Evolutionary conservation across 2,329 filamentous ascomycete genomes (phyloP).

Genomic region (Beauveria pseudobassiana): DNA sequence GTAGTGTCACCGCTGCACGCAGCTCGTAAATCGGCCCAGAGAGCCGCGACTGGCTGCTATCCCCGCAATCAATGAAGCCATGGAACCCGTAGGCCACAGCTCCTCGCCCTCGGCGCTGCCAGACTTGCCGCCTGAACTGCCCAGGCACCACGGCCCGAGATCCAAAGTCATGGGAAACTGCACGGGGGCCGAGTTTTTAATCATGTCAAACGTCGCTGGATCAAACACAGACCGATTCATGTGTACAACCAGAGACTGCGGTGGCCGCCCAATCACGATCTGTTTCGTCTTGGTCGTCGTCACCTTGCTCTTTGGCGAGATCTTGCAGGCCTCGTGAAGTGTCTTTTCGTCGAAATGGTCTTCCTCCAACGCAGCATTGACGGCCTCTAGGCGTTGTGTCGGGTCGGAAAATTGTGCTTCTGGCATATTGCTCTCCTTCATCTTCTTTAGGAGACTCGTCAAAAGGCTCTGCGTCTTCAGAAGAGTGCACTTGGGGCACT

Average conservation of each 20-base stretch:
- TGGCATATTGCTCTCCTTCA: slow-evolving; percentile 26
- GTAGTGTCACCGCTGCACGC: slow-evolving; percentile 78
- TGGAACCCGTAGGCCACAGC: slow-evolving; percentile 63
- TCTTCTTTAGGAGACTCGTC: slow-evolving; percentile 36
- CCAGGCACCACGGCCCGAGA: slow-evolving; percentile 78
- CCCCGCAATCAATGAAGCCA: slow-evolving; percentile 63
- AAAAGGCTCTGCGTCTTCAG: slow-evolving; percentile 47
- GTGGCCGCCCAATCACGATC: slow-evolving; percentile 74
- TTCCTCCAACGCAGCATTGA: slow-evolving; percentile 65
- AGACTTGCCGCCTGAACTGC: slow-evolving; percentile 33
- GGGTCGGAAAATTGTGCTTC: slow-evolving; percentile 46
- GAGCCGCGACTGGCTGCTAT: slow-evolving; percentile 40
- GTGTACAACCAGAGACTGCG: slow-evolving; percentile 74
- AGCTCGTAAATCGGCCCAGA: slow-evolving; percentile 64
- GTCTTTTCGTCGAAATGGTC: slow-evolving; percentile 72
- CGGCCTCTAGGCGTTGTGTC: slow-evolving; percentile 51
- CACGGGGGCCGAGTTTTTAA: slow-evolving; percentile 77
- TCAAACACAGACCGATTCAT: slow-evolving; percentile 91
- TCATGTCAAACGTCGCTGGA: slow-evolving; percentile 67
- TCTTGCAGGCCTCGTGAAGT: slow-evolving; percentile 56
- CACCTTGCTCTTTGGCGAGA: slow-evolving; percentile 59
- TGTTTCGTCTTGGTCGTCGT: slow-evolving; percentile 84
- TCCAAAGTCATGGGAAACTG: slow-evolving; percentile 68
- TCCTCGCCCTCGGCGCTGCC: slow-evolving; percentile 36
- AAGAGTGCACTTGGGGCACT: slow-evolving; percentile 87